phyloP scores from a whole-genome alignment of 2,329 filamentous ascomycete species.

The Onygena corvina region DNA sequence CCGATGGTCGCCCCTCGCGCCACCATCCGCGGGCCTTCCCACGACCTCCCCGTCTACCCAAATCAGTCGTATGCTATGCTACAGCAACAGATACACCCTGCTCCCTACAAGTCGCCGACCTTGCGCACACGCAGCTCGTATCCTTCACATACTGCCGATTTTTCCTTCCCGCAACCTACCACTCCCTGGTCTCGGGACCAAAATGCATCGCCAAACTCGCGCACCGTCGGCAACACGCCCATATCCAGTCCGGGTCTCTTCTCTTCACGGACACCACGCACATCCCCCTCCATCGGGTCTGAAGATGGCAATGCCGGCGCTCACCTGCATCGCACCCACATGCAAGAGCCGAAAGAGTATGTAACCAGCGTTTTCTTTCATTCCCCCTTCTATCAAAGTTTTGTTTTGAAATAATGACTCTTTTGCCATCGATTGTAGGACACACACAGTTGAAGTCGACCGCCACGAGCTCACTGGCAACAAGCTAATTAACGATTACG shows the following conservation, averaged over 20 bases:
- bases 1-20: conserved; percentile 13
- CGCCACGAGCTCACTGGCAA: conserved; percentile 78
- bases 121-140: conserved; percentile 36
- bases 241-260: conserved; percentile 38
- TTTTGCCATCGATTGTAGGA: conserved; percentile 43
- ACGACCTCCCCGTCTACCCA: conserved; percentile 36
- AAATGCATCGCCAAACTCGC: conserved; percentile 17
- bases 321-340: conserved; percentile 58
- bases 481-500: conserved; percentile 95
- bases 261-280: conserved; percentile 25
- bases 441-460: conserved; percentile 82
- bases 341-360: conserved; percentile 65
- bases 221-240: conserved; percentile 38
- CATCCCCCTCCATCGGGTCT: conserved; percentile 25
- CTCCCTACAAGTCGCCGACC: conserved; percentile 28
- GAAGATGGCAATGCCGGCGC: conserved; percentile 37
- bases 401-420: conserved; percentile 6
- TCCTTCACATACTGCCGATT: conserved; percentile 26
- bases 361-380: conserved; percentile 21
- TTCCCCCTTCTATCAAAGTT: conserved; percentile 3
- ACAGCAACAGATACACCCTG: conserved; percentile 33
- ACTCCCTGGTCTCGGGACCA: conserved; percentile 19
- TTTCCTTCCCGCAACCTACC: conserved; percentile 20
- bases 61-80: conserved; percentile 39
- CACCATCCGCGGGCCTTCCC: conserved; percentile 14